These are phyloP conservation scores for Myxozyma geophila DNA, from an alignment of 805 yeast genomes.

Conservation along the genomic window DNA sequence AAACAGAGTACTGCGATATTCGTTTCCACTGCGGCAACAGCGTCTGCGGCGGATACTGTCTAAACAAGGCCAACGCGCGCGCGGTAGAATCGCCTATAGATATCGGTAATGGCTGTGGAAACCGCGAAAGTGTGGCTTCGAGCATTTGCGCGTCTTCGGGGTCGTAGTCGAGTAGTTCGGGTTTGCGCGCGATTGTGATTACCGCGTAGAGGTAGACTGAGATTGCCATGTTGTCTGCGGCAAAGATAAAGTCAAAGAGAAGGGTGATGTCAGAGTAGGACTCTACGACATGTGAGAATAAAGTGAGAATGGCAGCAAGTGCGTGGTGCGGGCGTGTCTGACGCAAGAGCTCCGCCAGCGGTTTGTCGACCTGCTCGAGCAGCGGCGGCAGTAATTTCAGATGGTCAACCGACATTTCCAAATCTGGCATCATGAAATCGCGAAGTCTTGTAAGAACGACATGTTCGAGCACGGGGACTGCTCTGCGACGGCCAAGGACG, in stretches of 20 bases:
- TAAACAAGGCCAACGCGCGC: constrained; percentile 34
- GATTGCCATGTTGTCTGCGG: constrained; percentile 58
- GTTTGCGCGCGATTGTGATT: constrained; percentile 50
- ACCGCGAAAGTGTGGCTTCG: constrained; percentile 49
- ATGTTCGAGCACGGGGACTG: constrained; percentile 53
- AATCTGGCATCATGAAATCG: constrained; percentile 80
- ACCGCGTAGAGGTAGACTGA: constrained; percentile 64
- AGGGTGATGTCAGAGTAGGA: constrained; percentile 55
- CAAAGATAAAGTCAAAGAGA: constrained; percentile 72
- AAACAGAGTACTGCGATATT: constrained; percentile 46
- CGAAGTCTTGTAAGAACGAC: constrained; percentile 68
- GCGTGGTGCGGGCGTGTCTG: constrained; percentile 67
- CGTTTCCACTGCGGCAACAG: constrained; percentile 37
- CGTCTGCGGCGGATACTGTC: constrained; percentile 36
- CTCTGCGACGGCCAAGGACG: constrained; percentile 50
- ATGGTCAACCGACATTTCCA: constrained; percentile 69
- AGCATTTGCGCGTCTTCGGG: constrained; percentile 48
- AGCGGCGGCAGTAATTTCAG: constrained; percentile 68
- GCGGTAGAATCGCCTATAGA: constrained; percentile 36
- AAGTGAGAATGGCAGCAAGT: constrained; percentile 74
- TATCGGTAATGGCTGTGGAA: constrained; percentile 37
- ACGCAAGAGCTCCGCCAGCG: constrained; percentile 46
- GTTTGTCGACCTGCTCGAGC: constrained; percentile 54
- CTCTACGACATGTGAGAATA: constrained; percentile 72
- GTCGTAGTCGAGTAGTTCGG: constrained; percentile 48